These are phyloP conservation scores for Phytophthora pseudosyringae DNA, from an alignment of 352 stramenopile species.

Conservation along the genomic window DNA sequence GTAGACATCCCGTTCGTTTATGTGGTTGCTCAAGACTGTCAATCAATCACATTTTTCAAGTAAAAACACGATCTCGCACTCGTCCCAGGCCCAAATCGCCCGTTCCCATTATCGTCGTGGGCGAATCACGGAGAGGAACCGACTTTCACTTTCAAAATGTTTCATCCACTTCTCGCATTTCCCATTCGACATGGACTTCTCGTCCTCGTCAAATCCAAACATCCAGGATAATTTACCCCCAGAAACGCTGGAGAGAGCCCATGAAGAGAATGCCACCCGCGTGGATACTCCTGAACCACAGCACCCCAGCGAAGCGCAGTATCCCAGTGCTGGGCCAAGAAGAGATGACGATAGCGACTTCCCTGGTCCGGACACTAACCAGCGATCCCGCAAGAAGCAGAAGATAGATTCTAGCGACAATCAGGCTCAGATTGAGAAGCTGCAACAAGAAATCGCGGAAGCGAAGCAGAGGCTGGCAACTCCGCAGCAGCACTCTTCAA, in stretches of 20 bases:
- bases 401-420: slow-evolving; percentile 51
- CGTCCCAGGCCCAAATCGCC: slow-evolving; percentile 9
- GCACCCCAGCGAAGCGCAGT: neutral
- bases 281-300: neutral
- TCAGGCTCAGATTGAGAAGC: slow-evolving; percentile 35
- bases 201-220: slow-evolving; percentile 18
- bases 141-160: neutral
- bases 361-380: slow-evolving; percentile 8
- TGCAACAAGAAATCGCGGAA: slow-evolving; percentile 45
- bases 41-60: neutral
- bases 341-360: slow-evolving; percentile 18
- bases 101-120: slow-evolving; percentile 1
- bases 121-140: slow-evolving; percentile 11
- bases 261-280: slow-evolving; percentile 10
- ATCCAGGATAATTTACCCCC: slow-evolving; percentile 20
- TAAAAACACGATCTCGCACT: neutral
- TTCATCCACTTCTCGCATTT: neutral
- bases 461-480: slow-evolving; percentile 33
- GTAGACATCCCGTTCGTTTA: no score
- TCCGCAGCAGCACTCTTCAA: slow-evolving; percentile 1
- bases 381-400: slow-evolving; percentile 54
- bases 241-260: slow-evolving; percentile 18
- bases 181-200: slow-evolving; percentile 21
- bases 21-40: neutral
- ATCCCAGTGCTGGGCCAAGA: neutral